Conservation (phyloP, 768 basidiomycete genomes). For the Lepiota venenata region DNA sequence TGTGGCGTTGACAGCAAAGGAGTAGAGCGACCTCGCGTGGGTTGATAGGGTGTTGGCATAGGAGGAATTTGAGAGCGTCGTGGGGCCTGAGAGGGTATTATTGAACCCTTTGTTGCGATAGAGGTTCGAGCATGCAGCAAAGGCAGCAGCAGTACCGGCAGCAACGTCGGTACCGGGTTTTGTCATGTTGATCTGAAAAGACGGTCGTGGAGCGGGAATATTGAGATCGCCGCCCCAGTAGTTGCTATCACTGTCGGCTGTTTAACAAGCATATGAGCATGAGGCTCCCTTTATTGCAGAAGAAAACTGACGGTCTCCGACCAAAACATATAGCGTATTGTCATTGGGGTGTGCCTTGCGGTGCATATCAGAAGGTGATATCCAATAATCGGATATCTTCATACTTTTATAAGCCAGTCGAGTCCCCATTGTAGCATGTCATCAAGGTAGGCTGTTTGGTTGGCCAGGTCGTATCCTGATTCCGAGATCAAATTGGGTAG, state of each 20-base stretch:
- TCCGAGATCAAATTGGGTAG: conserved; percentile 2
- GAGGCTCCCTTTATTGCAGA: conserved; percentile 3
- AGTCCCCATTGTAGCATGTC: conserved; percentile 88
- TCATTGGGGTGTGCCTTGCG: conserved; percentile 74
- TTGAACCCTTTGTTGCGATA: conserved; percentile 64
- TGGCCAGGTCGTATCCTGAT: conserved; percentile 76
- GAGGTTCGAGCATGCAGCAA: conserved; percentile 81
- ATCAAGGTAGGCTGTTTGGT: conserved; percentile 91
- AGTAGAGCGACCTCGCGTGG: conserved; percentile 75
- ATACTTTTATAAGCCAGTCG: conserved; percentile 88
- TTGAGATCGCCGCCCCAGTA: conserved; percentile 90
- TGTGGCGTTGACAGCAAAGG: conserved; percentile 68
- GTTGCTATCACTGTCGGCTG: conserved; percentile 60
- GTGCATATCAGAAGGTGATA: conserved; percentile 1
- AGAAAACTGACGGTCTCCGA: conserved; percentile 53
- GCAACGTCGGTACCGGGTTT: conserved; percentile 89
- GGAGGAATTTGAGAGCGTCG: conserved; percentile 65
- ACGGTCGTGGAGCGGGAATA: conserved; percentile 72
- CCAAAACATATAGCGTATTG: conserved; percentile 72
- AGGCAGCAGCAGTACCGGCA: conserved; percentile 81
- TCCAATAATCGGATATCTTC: conserved; percentile 12
- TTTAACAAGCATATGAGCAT: not conserved
- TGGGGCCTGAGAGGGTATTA: conserved; percentile 51
- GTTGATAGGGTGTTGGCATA: conserved; percentile 68
- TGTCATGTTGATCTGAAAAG: conserved; percentile 76